A percentile compares a stretch with the other conserved stretches of the same genome.
Conservation (phyloP, 257 asterid genomes). For the Rubia yunnanensis region DNA sequence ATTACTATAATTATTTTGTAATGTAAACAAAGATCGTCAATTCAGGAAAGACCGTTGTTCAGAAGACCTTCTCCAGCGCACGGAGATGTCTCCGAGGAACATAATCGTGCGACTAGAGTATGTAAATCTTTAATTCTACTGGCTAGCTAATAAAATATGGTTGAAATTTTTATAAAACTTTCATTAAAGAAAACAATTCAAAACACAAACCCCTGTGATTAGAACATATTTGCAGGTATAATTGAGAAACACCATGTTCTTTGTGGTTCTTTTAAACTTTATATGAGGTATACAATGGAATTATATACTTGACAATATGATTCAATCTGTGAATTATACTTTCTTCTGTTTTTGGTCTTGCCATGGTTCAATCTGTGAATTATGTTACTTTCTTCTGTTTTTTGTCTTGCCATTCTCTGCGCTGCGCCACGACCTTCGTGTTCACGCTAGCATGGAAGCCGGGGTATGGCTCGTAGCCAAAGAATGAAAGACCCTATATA, state of each 20-base stretch:
- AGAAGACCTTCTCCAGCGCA: too few species aligned
- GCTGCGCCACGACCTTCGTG: conserved; percentile 51
- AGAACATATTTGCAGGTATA: background rate
- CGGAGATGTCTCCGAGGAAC: too few species aligned
- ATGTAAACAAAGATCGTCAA: too few species aligned
- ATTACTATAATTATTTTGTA: too few species aligned
- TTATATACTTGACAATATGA: background rate
- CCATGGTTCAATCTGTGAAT: conserved; percentile 16
- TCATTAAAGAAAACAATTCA: too few species aligned
- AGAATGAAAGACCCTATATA: conserved; percentile 40
- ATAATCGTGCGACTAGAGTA: too few species aligned
- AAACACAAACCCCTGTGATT: background rate
- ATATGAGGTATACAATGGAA: background rate
- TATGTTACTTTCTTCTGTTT: conserved; percentile 55
- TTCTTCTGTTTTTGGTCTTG: conserved; percentile 62
- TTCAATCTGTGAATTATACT: conserved; percentile 11
- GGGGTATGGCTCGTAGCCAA: conserved; percentile 80
- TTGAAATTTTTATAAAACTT: too few species aligned
- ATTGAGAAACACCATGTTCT: background rate
- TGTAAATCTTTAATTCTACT: too few species aligned
- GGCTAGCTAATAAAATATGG: too few species aligned
- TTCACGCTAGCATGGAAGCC: conserved; percentile 66
- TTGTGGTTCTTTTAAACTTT: background rate
- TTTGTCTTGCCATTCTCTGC: conserved; percentile 63
- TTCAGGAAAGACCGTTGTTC: too few species aligned